Percentiles rank a stretch among this genome's conserved stretches.
Conservation (phyloP, 352 stramenopile species). For the Peronospora farinosa region DNA sequence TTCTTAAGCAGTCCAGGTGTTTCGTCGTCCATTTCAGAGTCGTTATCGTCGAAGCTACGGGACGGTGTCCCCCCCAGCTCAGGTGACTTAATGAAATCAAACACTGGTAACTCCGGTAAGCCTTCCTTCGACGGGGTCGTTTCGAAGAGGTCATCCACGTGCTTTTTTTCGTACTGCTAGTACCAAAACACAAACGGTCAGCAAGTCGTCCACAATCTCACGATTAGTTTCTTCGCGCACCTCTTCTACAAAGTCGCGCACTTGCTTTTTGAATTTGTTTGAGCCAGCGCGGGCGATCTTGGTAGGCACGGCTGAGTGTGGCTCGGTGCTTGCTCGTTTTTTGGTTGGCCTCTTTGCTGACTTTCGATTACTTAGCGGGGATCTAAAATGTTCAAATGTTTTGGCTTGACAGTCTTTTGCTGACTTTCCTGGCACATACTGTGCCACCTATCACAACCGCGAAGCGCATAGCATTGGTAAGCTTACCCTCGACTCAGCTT, state of each 20-base stretch:
- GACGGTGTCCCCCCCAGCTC: conserved; percentile 21
- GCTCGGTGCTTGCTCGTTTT: conserved; percentile 19
- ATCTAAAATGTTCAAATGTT: conserved; percentile 53
- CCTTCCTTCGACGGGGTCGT: conserved; percentile 43
- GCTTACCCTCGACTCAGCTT: neutral
- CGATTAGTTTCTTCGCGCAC: conserved; percentile 7
- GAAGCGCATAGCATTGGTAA: neutral
- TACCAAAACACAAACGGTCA: neutral
- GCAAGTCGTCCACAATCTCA: neutral
- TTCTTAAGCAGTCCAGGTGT: conserved; percentile 42
- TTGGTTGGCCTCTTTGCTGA: conserved; percentile 26
- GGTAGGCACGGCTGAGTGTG: conserved; percentile 17
- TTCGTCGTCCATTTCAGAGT: conserved; percentile 41
- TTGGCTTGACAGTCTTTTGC: conserved; percentile 53
- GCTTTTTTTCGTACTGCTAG: conserved; percentile 60
- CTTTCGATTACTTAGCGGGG: conserved; percentile 33
- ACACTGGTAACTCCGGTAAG: conserved; percentile 33
- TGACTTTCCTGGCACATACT: conserved; percentile 51
- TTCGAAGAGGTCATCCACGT: conserved; percentile 64
- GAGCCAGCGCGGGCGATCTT: conserved; percentile 66
- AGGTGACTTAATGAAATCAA: conserved; percentile 50
- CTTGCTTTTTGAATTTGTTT: conserved; percentile 82
- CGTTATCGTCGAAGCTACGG: conserved; percentile 36
- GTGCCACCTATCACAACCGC: conserved; percentile 19
- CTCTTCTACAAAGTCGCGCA: conserved; percentile 65